Evolutionary conservation across 129 eudicot species (phyloP).

Genomic region (Daucus carota): DH1_v3.0 NC_030384.2:39080501-39081000

Average conservation of each 20-base stretch:
- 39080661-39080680: background rate
- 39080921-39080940: slow-evolving; percentile 90
- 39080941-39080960: slow-evolving; percentile 62
- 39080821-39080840: slow-evolving; percentile 72
- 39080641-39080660: background rate
- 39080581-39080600: background rate
- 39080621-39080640: background rate
- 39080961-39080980: slow-evolving; percentile 48
- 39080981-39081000: background rate
- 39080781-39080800: background rate
- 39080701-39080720: background rate
- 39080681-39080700: background rate
- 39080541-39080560: no score
- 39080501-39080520: no score
- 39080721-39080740: background rate
- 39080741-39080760: background rate
- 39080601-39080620: background rate
- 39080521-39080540: no score
- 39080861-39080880: slow-evolving; percentile 94
- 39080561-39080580: background rate
- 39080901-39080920: slow-evolving; percentile 96
- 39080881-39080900: slow-evolving; percentile 93
- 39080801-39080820: slow-evolving; percentile 3
- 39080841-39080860: slow-evolving; percentile 93
- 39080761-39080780: background rate